These are phyloP conservation scores for Secale cereale DNA, from an alignment of 176 grass and related monocot species.

Conservation along the genomic window DNA sequence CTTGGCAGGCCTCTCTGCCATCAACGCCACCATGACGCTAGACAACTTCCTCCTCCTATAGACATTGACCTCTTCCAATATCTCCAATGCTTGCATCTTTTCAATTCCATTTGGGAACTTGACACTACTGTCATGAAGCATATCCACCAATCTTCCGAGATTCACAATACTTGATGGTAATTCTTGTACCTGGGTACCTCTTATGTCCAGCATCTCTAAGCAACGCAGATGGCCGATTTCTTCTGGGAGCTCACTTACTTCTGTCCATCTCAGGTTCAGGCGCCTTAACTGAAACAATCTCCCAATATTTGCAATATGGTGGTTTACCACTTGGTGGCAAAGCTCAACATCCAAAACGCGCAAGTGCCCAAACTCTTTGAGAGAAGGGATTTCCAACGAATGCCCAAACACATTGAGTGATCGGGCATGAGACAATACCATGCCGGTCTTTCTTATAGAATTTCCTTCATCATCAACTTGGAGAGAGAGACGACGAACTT, in stretches of 20 bases:
- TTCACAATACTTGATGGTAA: not conserved
- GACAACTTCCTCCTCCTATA: too few relatives aligned
- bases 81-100: too few relatives aligned
- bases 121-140: too few relatives aligned
- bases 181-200: not conserved
- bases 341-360: not conserved
- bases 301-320: not conserved
- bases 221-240: not conserved
- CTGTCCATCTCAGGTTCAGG: not conserved
- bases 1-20: too few relatives aligned
- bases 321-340: not conserved
- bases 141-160: not conserved
- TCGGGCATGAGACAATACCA: not conserved
- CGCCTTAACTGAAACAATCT: not conserved
- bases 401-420: not conserved
- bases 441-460: not conserved
- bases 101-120: too few relatives aligned
- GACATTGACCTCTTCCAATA: too few relatives aligned
- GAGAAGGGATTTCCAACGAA: not conserved
- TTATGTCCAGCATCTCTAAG: not conserved
- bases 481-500: not conserved
- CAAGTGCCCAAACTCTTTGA: not conserved
- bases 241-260: not conserved
- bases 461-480: not conserved
- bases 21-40: too few relatives aligned